Conservation (phyloP, 805 yeast species). For the Torulaspora franciscae region DNA sequence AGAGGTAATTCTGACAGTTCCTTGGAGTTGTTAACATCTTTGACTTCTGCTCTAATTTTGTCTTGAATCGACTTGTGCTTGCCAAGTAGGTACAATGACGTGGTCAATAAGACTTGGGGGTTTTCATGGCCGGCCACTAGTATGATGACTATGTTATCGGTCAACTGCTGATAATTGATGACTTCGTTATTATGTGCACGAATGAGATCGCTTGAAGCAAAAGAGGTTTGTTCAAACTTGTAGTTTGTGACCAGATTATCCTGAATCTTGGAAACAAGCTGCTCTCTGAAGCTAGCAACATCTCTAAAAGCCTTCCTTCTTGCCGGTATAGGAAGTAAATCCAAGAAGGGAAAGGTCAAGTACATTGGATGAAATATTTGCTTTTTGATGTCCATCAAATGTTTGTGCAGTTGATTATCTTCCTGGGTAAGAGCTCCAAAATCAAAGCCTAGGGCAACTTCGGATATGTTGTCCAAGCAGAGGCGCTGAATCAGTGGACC, state of each 20-base stretch:
- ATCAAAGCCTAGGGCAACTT: slow-evolving; percentile 47
- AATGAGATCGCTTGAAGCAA: slow-evolving; percentile 42
- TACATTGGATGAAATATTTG: slow-evolving; percentile 53
- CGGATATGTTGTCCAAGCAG: slow-evolving; percentile 47
- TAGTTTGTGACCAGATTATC: slow-evolving; percentile 30
- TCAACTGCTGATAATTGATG: slow-evolving; percentile 44
- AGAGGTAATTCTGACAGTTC: slow-evolving; percentile 52
- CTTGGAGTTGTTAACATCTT: slow-evolving; percentile 26
- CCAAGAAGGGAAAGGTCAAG: slow-evolving; percentile 53
- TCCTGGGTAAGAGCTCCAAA: slow-evolving; percentile 38
- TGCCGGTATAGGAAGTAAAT: slow-evolving; percentile 45
- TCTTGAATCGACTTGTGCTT: slow-evolving; percentile 44
- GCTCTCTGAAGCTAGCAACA: slow-evolving; percentile 41
- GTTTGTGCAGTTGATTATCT: slow-evolving; percentile 36
- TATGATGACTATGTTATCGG: slow-evolving; percentile 51
- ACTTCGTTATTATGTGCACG: slow-evolving; percentile 37
- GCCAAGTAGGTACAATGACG: slow-evolving; percentile 44
- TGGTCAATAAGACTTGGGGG: slow-evolving; percentile 49
- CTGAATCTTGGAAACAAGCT: slow-evolving; percentile 37
- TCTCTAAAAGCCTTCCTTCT: slow-evolving; percentile 42
- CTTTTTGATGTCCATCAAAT: slow-evolving; percentile 42
- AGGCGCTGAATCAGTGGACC: slow-evolving; percentile 44
- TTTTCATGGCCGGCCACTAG: slow-evolving; percentile 63
- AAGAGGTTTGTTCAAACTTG: slow-evolving; percentile 33
- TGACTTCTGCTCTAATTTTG: slow-evolving; percentile 45